Percentiles rank a stretch among this genome's conserved stretches.
Evolutionary conservation across 2,329 filamentous ascomycete genomes (phyloP).

Genomic region (Beauveria medogensis): DNA sequence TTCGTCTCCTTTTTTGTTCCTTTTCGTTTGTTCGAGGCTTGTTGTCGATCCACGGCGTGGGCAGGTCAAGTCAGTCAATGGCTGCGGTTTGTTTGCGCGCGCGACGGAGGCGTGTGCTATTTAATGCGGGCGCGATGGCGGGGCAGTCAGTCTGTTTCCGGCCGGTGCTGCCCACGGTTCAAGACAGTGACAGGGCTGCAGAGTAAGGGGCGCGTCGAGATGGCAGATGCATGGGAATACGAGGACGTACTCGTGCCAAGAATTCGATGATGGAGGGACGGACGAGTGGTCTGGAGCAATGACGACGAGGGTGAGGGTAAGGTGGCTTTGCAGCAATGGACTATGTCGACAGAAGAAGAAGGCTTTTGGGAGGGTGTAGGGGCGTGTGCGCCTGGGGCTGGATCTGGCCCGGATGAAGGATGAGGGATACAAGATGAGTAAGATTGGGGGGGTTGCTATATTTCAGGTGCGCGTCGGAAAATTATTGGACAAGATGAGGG

Average conservation of each 20-base stretch:
- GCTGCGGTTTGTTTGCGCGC: not conserved
- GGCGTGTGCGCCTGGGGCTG: not conserved
- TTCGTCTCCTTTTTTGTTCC: not conserved
- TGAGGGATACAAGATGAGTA: not conserved
- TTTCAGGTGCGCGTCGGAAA: not conserved
- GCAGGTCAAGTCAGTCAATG: not conserved
- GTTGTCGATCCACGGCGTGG: not conserved
- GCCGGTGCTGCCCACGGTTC: not conserved
- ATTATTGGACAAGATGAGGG: not conserved
- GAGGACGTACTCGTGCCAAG: not conserved
- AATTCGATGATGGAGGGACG: not conserved
- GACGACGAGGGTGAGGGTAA: not conserved
- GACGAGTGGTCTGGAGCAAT: not conserved
- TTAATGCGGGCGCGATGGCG: not conserved
- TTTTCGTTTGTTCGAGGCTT: not conserved
- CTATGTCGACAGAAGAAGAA: not conserved
- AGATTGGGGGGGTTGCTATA: not conserved
- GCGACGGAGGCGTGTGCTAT: not conserved
- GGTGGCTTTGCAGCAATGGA: not conserved
- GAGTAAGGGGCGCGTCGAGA: conserved; percentile 3
- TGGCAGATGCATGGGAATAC: conserved; percentile 5
- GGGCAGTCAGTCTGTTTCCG: not conserved
- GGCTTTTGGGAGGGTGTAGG: not conserved
- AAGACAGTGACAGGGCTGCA: conserved; percentile 2
- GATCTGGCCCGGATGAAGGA: too few relatives aligned